Evolutionary conservation across 345 rosid genomes (phyloP).

Genomic region (Litchi chinensis): DNA sequence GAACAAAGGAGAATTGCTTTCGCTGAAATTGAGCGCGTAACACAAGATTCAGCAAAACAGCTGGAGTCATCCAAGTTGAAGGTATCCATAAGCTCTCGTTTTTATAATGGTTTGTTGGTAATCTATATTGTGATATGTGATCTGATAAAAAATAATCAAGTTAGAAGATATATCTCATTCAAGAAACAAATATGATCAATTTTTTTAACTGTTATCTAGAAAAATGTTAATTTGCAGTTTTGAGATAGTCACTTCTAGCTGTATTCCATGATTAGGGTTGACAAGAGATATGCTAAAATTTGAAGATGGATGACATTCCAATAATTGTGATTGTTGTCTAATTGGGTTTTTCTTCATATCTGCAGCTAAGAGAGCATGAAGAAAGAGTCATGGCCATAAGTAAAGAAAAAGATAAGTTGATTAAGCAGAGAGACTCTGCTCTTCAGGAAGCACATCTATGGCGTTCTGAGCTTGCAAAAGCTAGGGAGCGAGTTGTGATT

Average conservation of each 20-base stretch:
- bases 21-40: conserved; percentile 73
- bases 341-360: conserved; percentile 19
- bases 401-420: conserved; percentile 75
- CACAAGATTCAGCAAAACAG: conserved; percentile 60
- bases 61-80: conserved; percentile 52
- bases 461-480: conserved; percentile 97
- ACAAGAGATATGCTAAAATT: not conserved
- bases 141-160: not conserved
- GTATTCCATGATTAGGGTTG: not conserved
- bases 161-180: not conserved
- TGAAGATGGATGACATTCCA: not conserved
- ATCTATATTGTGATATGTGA: not conserved
- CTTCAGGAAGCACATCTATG: conserved; percentile 89
- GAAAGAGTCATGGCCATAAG: conserved; percentile 56
- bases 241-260: conserved; percentile 11
- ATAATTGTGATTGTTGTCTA: conserved; percentile 12
- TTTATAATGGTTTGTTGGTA: not conserved
- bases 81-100: conserved; percentile 45
- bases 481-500: conserved; percentile 88
- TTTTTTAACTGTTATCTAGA: not conserved
- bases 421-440: conserved; percentile 85
- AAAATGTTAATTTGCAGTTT: conserved; percentile 5
- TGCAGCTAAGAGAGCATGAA: conserved; percentile 75
- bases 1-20: conserved; percentile 83
- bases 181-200: not conserved